Conservation (phyloP, 345 rosid species). For the Murraya paniculata region DNA sequence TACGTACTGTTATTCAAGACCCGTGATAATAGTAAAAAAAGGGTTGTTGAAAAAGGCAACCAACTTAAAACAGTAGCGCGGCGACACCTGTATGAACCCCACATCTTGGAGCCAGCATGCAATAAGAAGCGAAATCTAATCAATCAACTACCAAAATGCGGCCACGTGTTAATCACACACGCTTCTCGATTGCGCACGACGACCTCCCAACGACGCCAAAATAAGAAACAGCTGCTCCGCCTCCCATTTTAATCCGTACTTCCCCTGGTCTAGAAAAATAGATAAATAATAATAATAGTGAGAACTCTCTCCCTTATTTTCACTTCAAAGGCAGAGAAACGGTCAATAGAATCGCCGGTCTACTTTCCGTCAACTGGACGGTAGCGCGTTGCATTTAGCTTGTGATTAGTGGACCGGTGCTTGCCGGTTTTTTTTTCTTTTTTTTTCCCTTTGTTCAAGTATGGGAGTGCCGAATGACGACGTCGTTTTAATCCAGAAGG, state of each 20-base stretch:
- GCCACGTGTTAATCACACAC: slow-evolving; percentile 15
- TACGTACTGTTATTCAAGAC: not conserved
- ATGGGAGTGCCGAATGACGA: slow-evolving; percentile 62
- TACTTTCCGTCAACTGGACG: not conserved
- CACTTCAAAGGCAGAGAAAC: not conserved
- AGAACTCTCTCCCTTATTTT: not conserved
- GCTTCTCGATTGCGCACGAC: slow-evolving; percentile 4
- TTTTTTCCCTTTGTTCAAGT: not conserved
- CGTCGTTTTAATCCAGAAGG: slow-evolving; percentile 57
- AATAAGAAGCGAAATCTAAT: too few relatives aligned
- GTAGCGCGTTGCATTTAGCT: not conserved
- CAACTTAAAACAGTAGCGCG: not conserved
- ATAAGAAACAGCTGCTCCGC: not conserved
- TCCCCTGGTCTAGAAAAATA: not conserved
- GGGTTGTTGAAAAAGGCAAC: not conserved
- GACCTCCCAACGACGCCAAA: not conserved
- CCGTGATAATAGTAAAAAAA: not conserved
- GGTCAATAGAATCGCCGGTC: not conserved
- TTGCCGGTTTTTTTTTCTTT: not conserved
- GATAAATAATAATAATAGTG: not conserved
- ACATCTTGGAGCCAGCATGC: too few relatives aligned
- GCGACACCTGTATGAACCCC: slow-evolving; percentile 7
- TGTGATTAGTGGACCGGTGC: not conserved
- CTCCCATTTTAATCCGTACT: not conserved
- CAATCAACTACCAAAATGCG: not conserved